Percentiles rank a stretch among this genome's conserved stretches.
Evolutionary conservation across 345 rosid species (phyloP).

Genomic region (Citropsis articulata): DNA sequence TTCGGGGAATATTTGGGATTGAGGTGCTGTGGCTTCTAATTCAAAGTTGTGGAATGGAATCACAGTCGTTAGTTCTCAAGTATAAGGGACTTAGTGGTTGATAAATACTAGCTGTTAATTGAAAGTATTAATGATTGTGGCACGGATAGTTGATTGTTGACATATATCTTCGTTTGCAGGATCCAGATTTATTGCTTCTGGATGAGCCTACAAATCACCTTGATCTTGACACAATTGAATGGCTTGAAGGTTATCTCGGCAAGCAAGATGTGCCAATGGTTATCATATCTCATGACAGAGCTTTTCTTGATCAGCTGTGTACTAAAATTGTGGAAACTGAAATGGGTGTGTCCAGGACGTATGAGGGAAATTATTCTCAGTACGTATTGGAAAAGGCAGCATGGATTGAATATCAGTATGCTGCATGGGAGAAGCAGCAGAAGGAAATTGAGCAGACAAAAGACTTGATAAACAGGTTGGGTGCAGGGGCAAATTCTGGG

Average conservation of each 20-base stretch:
- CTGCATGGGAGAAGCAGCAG: slow-evolving; percentile 92
- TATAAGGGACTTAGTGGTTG: not conserved
- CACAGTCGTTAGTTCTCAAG: no score
- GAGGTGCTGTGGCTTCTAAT: not conserved
- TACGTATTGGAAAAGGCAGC: slow-evolving; percentile 67
- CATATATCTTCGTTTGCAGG: slow-evolving; percentile 39
- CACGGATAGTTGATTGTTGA: slow-evolving; percentile 8
- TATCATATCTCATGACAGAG: slow-evolving; percentile 92
- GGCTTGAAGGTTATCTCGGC: slow-evolving; percentile 91
- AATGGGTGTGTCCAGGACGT: slow-evolving; percentile 88
- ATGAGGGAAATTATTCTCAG: slow-evolving; percentile 84
- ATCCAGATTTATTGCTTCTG: slow-evolving; percentile 86
- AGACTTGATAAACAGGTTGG: slow-evolving; percentile 69
- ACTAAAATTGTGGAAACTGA: slow-evolving; percentile 96
- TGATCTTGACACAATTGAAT: slow-evolving; percentile 93
- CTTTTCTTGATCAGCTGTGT: slow-evolving; percentile 93
- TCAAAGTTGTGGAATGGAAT: not conserved
- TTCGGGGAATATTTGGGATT: not conserved
- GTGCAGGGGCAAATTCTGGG: slow-evolving; percentile 85
- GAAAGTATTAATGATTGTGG: not conserved
- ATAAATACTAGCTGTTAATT: no score
- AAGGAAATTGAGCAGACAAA: slow-evolving; percentile 81
- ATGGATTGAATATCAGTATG: slow-evolving; percentile 71
- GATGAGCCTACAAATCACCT: slow-evolving; percentile 98
- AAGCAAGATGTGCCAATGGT: slow-evolving; percentile 98